Evolutionary conservation across 2,329 filamentous ascomycete genomes (phyloP), one percentile per base, ranked within the genome.

Genomic region (Microdochium bolleyi): DNA sequence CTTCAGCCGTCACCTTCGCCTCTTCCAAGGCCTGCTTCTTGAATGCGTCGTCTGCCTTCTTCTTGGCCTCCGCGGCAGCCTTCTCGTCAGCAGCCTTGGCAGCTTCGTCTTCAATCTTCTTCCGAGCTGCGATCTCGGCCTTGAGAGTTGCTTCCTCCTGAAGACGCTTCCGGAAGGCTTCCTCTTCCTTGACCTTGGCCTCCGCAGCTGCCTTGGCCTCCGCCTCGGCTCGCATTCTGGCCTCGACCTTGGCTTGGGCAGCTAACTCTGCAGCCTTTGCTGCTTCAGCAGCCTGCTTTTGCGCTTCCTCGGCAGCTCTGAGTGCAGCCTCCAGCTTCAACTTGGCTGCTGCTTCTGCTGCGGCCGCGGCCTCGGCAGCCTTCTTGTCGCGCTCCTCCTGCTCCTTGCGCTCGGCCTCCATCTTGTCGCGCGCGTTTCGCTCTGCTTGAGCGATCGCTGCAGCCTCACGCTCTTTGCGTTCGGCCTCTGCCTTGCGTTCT

Each of bases 1-100:
- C 74, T 38, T 73, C 68, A 9, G 70, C 68, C 61, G 75, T 75
- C 30, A 62, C 60, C 61, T 76, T 75, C 19, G 72, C 70, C 51
- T 76, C 75, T 37, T 75, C 73, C 37, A 77, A 61, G 21, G 76
- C 59, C 57, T 71, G 74, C 49, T 76, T 74, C 57, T 74, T 77
- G n/a, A 78, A 73, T 5, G 77, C 76, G 50, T 82, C 78, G 51
- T 83, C 75, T 1, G 78, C 77, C 58, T 80, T 76, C 61, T 79
- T 79, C 60, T 77, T 78, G 2, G 73, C 71, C 24, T 73, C 76
- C 51, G 76, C 74, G 3, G 77, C 76, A 2, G 72, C 74, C 61
- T 80, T 68, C 2, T 69, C 70, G 2, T 67, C 71, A 7, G 64
- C 68, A 3, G 61, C 65, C 16, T 63, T 64, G 3, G 60, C 64